phyloP scores from a whole-genome alignment of 495 filamentous ascomycete species.

The Venustampulla echinocandica region DNA sequence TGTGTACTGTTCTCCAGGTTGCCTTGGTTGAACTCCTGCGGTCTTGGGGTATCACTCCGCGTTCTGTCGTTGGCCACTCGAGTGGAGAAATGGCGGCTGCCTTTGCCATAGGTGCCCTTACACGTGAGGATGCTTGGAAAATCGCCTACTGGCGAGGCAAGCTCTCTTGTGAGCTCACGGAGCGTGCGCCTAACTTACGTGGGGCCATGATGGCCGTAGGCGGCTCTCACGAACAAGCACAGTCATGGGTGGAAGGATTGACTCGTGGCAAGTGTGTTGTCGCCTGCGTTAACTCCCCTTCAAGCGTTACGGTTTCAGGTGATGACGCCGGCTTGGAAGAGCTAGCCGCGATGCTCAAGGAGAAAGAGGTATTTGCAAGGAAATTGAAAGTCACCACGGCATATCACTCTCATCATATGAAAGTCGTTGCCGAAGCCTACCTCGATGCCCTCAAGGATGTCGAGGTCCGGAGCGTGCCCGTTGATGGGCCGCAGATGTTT shows the following conservation, averaged over 20 bases:
- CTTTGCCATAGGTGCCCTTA: slow-evolving; percentile 38
- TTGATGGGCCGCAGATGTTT: slow-evolving; percentile 23
- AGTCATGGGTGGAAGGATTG: slow-evolving; percentile 21
- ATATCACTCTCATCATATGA: slow-evolving; percentile 56
- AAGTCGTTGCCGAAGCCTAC: slow-evolving; percentile 32
- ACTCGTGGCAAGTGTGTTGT: slow-evolving; percentile 15
- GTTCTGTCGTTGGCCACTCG: slow-evolving; percentile 52
- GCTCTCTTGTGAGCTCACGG: background rate
- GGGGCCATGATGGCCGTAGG: slow-evolving; percentile 46
- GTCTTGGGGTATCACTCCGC: slow-evolving; percentile 44
- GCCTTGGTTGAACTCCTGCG: slow-evolving; percentile 44
- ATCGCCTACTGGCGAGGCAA: slow-evolving; percentile 39
- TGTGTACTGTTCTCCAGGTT: slow-evolving; percentile 44
- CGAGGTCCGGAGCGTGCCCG: slow-evolving; percentile 18
- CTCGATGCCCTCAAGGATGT: background rate
- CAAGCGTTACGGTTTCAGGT: slow-evolving; percentile 49
- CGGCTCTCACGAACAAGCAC: slow-evolving; percentile 29
- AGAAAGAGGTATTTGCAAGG: slow-evolving; percentile 39
- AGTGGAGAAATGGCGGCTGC: slow-evolving; percentile 55
- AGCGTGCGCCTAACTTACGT: background rate
- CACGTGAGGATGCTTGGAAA: slow-evolving; percentile 42
- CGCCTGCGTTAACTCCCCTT: slow-evolving; percentile 48
- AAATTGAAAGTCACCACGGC: slow-evolving; percentile 46
- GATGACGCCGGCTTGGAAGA: slow-evolving; percentile 36
- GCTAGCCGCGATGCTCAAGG: slow-evolving; percentile 33